These are phyloP conservation scores for Amanita phalloides DNA, from an alignment of 768 basidiomycete species.

Conservation along the genomic window DNA sequence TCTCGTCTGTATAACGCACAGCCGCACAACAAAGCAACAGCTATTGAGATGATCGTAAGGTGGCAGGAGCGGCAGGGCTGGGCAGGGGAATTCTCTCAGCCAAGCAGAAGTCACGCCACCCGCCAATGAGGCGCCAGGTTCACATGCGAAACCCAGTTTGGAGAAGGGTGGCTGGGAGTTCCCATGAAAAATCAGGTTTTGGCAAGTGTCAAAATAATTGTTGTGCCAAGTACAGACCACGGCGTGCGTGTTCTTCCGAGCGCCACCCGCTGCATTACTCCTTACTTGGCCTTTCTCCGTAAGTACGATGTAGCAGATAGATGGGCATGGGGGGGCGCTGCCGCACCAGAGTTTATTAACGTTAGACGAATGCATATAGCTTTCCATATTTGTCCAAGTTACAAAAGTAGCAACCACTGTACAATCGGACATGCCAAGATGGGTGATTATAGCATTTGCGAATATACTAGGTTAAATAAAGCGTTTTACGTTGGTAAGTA, in stretches of 20 bases:
- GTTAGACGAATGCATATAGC: neutral
- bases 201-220: neutral
- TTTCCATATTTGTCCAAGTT: neutral
- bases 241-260: neutral
- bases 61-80: neutral
- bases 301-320: neutral
- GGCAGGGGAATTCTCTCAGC: neutral
- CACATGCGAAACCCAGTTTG: neutral
- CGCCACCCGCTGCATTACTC: neutral
- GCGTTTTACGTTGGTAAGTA: conserved; percentile 1
- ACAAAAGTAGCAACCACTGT: neutral
- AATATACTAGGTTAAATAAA: neutral
- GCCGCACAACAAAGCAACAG: too few species aligned
- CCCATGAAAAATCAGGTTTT: neutral
- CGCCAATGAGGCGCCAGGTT: neutral
- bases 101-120: neutral
- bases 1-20: too few species aligned
- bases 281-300: neutral
- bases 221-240: neutral
- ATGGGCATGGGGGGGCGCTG: neutral
- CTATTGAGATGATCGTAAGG: too few species aligned
- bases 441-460: neutral
- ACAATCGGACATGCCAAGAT: conserved; percentile 1
- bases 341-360: neutral
- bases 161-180: neutral